Evolutionary conservation across 169 alveolate genomes (phyloP).

Genomic region (Theileria annulata): DNA sequence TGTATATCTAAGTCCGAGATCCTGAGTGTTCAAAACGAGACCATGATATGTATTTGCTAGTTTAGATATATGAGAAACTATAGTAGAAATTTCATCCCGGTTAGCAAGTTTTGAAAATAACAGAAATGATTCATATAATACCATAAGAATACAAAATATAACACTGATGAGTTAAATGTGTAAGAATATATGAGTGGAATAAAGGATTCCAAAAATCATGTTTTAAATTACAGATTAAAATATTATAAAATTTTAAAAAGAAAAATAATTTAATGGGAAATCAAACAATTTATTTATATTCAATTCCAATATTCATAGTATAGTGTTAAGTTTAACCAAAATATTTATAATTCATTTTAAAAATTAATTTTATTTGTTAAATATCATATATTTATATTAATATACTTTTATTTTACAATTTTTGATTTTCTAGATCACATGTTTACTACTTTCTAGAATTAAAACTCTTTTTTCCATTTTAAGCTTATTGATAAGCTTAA

Average conservation of each 20-base stretch:
- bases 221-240: too few relatives aligned
- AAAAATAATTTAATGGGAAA: neutral
- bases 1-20: slow-evolving; percentile 64
- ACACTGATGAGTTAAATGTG: neutral
- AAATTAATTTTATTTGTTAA: too few relatives aligned
- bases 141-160: slow-evolving; percentile 25
- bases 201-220: neutral
- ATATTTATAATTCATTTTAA: too few relatives aligned
- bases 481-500: neutral
- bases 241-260: too few relatives aligned
- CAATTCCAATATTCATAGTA: neutral
- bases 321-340: neutral
- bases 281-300: neutral
- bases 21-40: slow-evolving; percentile 63
- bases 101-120: slow-evolving; percentile 47
- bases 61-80: slow-evolving; percentile 52
- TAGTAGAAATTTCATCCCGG: slow-evolving; percentile 40
- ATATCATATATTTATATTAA: neutral
- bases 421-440: neutral
- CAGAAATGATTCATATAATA: slow-evolving; percentile 64
- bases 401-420: too few relatives aligned
- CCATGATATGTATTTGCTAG: slow-evolving; percentile 63
- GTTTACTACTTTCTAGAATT: neutral
- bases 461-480: neutral
- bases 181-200: neutral